Conservation (phyloP, 371 early-diverging fungal genomes). For the Neoconidiobolus thromboides region DNA sequence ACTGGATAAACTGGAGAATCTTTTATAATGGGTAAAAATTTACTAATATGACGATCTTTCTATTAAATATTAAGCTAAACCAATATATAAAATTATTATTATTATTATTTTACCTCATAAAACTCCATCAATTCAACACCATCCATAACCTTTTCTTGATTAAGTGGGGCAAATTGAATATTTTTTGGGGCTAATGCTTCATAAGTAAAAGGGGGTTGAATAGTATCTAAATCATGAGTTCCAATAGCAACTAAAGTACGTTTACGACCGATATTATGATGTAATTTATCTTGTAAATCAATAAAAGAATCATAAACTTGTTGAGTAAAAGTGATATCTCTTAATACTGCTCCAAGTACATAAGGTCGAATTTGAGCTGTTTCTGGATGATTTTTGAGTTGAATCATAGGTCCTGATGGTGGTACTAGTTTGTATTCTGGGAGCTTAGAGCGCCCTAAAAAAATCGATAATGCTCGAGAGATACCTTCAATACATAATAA, state of each 20-base stretch:
- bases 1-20: slow-evolving; percentile 86
- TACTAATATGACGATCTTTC: slow-evolving; percentile 63
- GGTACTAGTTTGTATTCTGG: slow-evolving; percentile 16
- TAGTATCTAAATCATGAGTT: slow-evolving; percentile 96
- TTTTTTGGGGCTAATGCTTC: slow-evolving; percentile 76
- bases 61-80: slow-evolving; percentile 9
- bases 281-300: slow-evolving; percentile 98
- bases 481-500: slow-evolving; percentile 91
- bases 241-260: slow-evolving; percentile 97
- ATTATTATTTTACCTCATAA: slow-evolving; percentile 37
- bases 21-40: slow-evolving; percentile 84
- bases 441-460: slow-evolving; percentile 40
- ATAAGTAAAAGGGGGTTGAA: slow-evolving; percentile 90
- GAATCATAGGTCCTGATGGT: background rate
- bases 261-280: slow-evolving; percentile 90
- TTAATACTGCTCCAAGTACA: slow-evolving; percentile 88
- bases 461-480: slow-evolving; percentile 66
- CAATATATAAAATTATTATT: background rate
- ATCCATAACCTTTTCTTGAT: slow-evolving; percentile 73
- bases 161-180: slow-evolving; percentile 88
- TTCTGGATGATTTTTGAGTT: slow-evolving; percentile 6
- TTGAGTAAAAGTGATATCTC: slow-evolving; percentile 69
- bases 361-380: slow-evolving; percentile 67
- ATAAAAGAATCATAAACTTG: slow-evolving; percentile 89
- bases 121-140: slow-evolving; percentile 76